A percentile compares a stretch with the other conserved stretches of the same genome.
Conservation (phyloP, 169 alveolate genomes). For the Plasmodium berghei region DNA sequence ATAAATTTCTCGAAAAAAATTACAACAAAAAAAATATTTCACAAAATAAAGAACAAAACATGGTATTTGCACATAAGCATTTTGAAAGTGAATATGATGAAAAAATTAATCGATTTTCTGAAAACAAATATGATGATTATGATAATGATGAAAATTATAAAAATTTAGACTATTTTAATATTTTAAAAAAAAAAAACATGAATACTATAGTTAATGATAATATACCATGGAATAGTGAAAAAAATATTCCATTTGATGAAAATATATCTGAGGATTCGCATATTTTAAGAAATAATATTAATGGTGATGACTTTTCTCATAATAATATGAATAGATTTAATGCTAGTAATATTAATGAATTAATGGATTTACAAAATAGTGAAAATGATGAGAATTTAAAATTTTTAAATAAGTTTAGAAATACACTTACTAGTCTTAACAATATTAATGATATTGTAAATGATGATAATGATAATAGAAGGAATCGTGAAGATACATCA, state of each 20-base stretch:
- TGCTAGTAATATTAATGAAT: neutral
- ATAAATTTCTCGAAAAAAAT: too few species aligned
- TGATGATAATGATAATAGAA: neutral
- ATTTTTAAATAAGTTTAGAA: neutral
- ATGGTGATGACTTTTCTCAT: too few species aligned
- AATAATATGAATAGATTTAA: slow-evolving; percentile 1
- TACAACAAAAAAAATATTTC: neutral
- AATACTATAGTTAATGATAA: neutral
- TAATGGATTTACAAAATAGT: neutral
- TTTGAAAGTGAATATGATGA: slow-evolving; percentile 5
- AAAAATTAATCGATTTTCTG: neutral
- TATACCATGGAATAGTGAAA: slow-evolving; percentile 12
- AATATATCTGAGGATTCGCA: neutral
- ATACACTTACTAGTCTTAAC: neutral
- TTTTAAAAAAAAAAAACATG: slow-evolving; percentile 19
- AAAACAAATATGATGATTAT: slow-evolving; percentile 17
- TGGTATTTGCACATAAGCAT: neutral
- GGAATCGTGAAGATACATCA: neutral
- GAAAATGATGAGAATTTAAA: neutral
- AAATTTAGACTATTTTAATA: slow-evolving; percentile 9
- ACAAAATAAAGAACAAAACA: neutral
- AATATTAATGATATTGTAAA: too few species aligned
- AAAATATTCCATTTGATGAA: neutral
- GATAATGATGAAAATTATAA: slow-evolving; percentile 18
- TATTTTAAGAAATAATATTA: neutral